Evolutionary conservation across 2,329 filamentous ascomycete species (phyloP), one percentile per base, ranked within the genome.

Genomic region (Clonostachys byssicola): DNA sequence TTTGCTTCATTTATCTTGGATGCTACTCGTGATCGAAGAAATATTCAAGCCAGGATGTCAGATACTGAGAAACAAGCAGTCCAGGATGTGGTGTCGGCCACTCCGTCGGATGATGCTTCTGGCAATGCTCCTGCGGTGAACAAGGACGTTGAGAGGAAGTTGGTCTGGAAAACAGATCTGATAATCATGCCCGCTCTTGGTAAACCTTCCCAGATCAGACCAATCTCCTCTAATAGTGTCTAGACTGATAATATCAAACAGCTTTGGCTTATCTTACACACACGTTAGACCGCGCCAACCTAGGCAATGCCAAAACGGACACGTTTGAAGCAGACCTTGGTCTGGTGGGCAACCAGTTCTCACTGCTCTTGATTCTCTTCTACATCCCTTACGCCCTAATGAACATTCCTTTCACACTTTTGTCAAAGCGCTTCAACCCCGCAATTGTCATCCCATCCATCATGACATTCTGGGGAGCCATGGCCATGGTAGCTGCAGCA

Each of bases 371-470:
- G 41, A 34, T 48, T 3, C 42, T 48, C 36, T 45, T 44, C 38
- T 41, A 45, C 36, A 30, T 45, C 65, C 66, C 65, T 0, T 71
- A 70, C 40, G 51, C 70, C 18, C 58, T 61, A 2, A 63, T 60
- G 4, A 63, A 68, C 44, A 58, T 59, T 51, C 68, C 68, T 0
- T 67, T 67, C 2, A 63, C 69, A 45, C 70, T 68, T 40, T 56
- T 67, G 12, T 68, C 72, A 58, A 68, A 72, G 39, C 44, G 47
- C 6, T 57, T 72, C 0, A 64, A 66, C 1, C 55, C 70, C 12
- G 62, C 66, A 13, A 62, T 61, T 43, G 70, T 65, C 43, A 62
- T 71, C 14, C 56, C 61, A 7, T 52, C 49, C 0, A 44, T 58
- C 3, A 51, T 66, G 35, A 65, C 70, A 42, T 46, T 58, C 20